These are phyloP conservation scores for Jimgerdemannia flammicorona DNA, from an alignment of 192 early-diverging fungal genomes.

Conservation along the genomic window DNA sequence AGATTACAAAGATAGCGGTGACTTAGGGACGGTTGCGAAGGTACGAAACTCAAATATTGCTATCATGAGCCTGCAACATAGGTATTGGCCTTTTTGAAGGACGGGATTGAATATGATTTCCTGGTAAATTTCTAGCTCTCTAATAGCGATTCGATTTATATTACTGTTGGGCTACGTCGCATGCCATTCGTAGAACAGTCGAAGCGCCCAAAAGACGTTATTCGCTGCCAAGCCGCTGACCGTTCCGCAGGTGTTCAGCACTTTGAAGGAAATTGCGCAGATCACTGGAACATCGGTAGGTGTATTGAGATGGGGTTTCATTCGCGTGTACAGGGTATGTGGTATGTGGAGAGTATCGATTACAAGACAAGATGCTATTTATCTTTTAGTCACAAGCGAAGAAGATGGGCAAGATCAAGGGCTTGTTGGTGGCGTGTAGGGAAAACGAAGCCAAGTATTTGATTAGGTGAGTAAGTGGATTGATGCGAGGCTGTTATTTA, in stretches of 20 bases:
- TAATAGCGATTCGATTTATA: neutral
- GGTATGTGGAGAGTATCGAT: neutral
- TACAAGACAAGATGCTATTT: too few relatives aligned
- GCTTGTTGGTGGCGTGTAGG: conserved; percentile 69
- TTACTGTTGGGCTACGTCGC: neutral
- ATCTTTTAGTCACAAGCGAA: conserved; percentile 63
- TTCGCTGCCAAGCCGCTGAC: conserved; percentile 77
- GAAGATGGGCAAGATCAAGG: conserved; percentile 75
- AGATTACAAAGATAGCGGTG: conserved; percentile 75
- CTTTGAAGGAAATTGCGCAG: conserved; percentile 82
- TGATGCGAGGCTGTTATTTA: conserved; percentile 20
- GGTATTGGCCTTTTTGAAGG: neutral
- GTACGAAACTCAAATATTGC: conserved; percentile 20
- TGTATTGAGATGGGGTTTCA: neutral
- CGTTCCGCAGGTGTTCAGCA: conserved; percentile 75
- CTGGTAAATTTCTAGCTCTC: neutral
- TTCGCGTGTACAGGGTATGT: neutral
- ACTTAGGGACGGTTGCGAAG: conserved; percentile 89
- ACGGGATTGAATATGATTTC: neutral
- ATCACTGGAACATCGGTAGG: conserved; percentile 71
- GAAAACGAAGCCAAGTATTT: conserved; percentile 85
- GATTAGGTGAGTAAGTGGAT: conserved; percentile 50
- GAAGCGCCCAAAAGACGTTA: conserved; percentile 83
- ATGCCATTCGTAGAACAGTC: conserved; percentile 47
- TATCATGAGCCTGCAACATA: neutral